A percentile compares a stretch with the other conserved stretches of the same genome.
Conservation (phyloP, 2,329 filamentous ascomycete genomes). For the Bipolaris victoriae region DNA sequence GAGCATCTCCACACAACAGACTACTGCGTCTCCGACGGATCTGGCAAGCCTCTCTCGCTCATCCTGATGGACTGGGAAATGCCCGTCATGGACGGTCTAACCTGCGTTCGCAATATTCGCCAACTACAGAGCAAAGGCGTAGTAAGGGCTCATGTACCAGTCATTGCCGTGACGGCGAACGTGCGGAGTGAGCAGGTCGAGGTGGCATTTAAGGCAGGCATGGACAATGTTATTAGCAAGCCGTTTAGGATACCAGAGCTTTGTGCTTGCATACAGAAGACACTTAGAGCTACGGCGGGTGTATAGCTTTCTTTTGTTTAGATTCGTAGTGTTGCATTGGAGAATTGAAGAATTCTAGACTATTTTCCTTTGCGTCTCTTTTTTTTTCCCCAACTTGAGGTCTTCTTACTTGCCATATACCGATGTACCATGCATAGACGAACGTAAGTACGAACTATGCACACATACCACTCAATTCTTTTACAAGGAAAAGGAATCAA, state of each 20-base stretch:
- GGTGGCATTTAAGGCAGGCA: conserved; percentile 38
- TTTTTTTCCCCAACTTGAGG: too few species aligned
- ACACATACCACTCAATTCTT: too few species aligned
- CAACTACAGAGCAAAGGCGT: conserved; percentile 29
- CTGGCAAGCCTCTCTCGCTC: conserved; percentile 25
- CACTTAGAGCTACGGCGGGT: conserved; percentile 10
- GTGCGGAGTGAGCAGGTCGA: conserved; percentile 41
- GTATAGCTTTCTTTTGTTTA: not conserved
- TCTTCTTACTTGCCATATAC: too few species aligned
- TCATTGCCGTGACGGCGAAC: conserved; percentile 47
- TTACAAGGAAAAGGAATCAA: too few species aligned
- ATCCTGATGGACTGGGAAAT: conserved; percentile 46
- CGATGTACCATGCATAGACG: too few species aligned
- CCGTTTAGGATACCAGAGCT: conserved; percentile 62
- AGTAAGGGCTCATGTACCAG: conserved; percentile 33
- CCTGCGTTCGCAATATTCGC: conserved; percentile 35
- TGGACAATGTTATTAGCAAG: conserved; percentile 70
- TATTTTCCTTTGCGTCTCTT: too few species aligned
- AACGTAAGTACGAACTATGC: too few species aligned
- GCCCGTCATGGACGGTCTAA: conserved; percentile 43
- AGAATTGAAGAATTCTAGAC: not conserved
- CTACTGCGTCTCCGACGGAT: conserved; percentile 21
- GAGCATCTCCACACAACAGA: conserved; percentile 41
- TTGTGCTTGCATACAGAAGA: conserved; percentile 27
- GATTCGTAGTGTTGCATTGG: not conserved